Percentiles rank a stretch among this genome's conserved stretches.
These are phyloP conservation scores for Populus pruinosa DNA, from an alignment of 345 rosid species.

Conservation along the genomic window DNA sequence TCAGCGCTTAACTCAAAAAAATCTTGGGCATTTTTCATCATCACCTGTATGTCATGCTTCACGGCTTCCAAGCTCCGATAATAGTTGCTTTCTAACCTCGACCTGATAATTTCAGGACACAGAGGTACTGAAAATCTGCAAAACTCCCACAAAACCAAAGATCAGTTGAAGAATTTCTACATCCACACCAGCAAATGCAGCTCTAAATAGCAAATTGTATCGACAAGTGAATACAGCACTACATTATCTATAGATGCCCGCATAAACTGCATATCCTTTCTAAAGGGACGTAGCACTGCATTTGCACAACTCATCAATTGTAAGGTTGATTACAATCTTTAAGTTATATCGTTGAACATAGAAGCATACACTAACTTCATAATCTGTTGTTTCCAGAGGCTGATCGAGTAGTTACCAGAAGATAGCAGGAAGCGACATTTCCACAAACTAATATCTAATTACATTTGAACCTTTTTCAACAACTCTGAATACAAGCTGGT, in stretches of 20 bases:
- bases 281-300: not conserved
- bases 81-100: conserved; percentile 23
- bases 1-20: conserved; percentile 12
- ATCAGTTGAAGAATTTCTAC: not conserved
- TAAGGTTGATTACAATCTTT: not conserved
- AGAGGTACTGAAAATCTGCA: conserved; percentile 31
- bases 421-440: no score
- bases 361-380: no score
- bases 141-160: not conserved
- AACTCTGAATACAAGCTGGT: not conserved
- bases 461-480: not conserved
- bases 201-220: not conserved
- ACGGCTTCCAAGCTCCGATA: conserved; percentile 26
- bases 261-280: not conserved
- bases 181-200: not conserved
- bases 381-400: no score
- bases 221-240: not conserved
- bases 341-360: no score
- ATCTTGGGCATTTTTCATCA: conserved; percentile 24
- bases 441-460: no score
- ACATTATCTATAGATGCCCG: not conserved
- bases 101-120: conserved; percentile 18
- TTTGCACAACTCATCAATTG: not conserved
- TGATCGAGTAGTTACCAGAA: no score
- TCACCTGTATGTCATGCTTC: conserved; percentile 23